Conservation (phyloP, 164 flowering plant species). For the Piper longum region DNA sequence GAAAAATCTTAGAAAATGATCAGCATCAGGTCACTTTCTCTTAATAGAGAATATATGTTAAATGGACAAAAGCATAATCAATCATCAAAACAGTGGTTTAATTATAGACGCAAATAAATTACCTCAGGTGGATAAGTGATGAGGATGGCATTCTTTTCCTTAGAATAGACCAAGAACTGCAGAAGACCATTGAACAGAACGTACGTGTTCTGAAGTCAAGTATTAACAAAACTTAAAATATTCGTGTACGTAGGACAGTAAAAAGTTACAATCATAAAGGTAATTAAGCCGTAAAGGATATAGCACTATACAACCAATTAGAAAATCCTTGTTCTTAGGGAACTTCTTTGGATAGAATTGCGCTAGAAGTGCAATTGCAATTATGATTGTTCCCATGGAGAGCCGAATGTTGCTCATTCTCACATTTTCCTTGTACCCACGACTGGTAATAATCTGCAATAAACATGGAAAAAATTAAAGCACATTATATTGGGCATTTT, state of each 20-base stretch:
- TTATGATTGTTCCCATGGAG: conserved; percentile 52
- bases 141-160: conserved; percentile 81
- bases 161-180: conserved; percentile 65
- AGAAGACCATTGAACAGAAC: conserved; percentile 43
- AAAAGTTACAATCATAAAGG: no score
- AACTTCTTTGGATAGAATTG: conserved; percentile 91
- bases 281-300: conserved; percentile 42
- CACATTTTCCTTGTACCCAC: conserved; percentile 71
- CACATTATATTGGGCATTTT: no score
- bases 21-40: no score
- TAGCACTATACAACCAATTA: conserved; percentile 70
- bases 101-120: conserved; percentile 9
- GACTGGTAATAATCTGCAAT: conserved; percentile 51
- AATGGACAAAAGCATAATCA: neutral
- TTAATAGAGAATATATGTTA: neutral
- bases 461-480: neutral
- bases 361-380: conserved; percentile 66
- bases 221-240: conserved; percentile 15
- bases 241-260: neutral
- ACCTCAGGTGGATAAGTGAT: conserved; percentile 76
- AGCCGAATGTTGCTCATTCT: conserved; percentile 64
- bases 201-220: conserved; percentile 59
- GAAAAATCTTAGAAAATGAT: no score
- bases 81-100: neutral
- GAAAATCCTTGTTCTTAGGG: conserved; percentile 64